A percentile compares a stretch with the other conserved stretches of the same genome.
These are phyloP conservation scores for Xylaria sp. DNA, from an alignment of 2,329 filamentous ascomycete genomes.

Conservation along the genomic window DNA sequence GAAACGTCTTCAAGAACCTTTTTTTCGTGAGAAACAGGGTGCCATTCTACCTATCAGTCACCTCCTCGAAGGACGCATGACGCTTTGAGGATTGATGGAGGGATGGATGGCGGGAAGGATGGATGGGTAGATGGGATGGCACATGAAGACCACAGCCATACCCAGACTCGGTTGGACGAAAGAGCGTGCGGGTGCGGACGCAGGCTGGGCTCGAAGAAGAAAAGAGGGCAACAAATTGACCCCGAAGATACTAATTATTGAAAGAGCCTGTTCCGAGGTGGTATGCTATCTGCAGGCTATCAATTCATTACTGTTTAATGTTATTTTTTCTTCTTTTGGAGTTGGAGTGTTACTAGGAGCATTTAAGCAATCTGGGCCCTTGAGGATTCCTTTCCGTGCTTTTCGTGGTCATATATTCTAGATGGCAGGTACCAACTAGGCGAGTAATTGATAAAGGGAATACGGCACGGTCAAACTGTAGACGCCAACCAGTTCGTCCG, in stretches of 20 bases:
- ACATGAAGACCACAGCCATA: neutral
- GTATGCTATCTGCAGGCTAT: slow-evolving; percentile 1
- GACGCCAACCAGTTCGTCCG: slow-evolving; percentile 1
- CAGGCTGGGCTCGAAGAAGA: neutral
- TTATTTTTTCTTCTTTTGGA: neutral
- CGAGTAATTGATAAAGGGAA: neutral
- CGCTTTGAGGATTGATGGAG: neutral
- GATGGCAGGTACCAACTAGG: neutral
- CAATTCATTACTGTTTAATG: neutral
- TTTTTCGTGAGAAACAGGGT: neutral
- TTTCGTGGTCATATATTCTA: neutral
- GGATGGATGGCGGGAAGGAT: neutral
- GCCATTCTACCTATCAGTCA: too few species aligned
- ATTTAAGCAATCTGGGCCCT: neutral
- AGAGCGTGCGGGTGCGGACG: neutral
- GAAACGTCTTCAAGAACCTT: neutral
- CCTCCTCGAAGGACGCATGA: neutral
- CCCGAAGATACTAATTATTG: neutral
- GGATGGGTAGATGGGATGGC: neutral
- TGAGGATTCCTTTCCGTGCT: neutral
- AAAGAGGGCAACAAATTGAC: neutral
- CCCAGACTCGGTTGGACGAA: neutral
- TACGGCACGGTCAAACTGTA: neutral
- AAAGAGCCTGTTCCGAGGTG: neutral
- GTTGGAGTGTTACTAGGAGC: neutral